These are phyloP conservation scores for Lepidium sativum DNA, from an alignment of 345 rosid species.

Conservation along the genomic window DNA sequence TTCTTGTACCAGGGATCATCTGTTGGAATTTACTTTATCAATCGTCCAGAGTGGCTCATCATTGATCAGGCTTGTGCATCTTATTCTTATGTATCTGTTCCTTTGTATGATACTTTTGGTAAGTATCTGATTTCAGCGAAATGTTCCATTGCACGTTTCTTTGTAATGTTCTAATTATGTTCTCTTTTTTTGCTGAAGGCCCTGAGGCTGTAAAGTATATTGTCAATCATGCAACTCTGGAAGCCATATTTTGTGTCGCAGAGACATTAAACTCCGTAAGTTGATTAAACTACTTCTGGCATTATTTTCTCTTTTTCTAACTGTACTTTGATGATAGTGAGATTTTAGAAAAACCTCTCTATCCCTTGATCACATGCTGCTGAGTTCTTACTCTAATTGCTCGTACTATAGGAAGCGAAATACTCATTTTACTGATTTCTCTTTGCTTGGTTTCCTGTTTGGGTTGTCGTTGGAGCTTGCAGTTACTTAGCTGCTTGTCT, in stretches of 20 bases:
- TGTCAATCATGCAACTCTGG: slow-evolving; percentile 74
- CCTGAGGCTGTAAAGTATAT: slow-evolving; percentile 92
- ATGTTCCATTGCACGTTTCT: background rate
- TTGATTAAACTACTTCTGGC: background rate
- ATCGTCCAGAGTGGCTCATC: slow-evolving; percentile 91
- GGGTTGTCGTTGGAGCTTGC: slow-evolving; percentile 33
- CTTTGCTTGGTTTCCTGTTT: background rate
- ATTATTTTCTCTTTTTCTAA: background rate
- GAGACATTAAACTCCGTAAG: slow-evolving; percentile 70
- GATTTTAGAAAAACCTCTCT: background rate
- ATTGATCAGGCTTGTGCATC: slow-evolving; percentile 97
- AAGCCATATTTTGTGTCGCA: slow-evolving; percentile 86
- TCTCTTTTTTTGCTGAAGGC: slow-evolving; percentile 39
- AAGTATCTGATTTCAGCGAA: slow-evolving; percentile 14
- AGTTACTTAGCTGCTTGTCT: slow-evolving; percentile 73
- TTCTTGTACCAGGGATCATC: slow-evolving; percentile 53
- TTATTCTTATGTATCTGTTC: slow-evolving; percentile 80
- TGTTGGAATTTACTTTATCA: slow-evolving; percentile 85
- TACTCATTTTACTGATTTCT: background rate
- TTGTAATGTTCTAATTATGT: background rate
- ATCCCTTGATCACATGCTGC: background rate
- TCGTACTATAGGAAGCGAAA: background rate
- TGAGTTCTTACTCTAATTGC: background rate
- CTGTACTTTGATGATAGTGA: background rate
- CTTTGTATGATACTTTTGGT: slow-evolving; percentile 97